phyloP scores from a whole-genome alignment of 2,329 filamentous ascomycete genomes.

The Aurifilum marmelostoma region DNA sequence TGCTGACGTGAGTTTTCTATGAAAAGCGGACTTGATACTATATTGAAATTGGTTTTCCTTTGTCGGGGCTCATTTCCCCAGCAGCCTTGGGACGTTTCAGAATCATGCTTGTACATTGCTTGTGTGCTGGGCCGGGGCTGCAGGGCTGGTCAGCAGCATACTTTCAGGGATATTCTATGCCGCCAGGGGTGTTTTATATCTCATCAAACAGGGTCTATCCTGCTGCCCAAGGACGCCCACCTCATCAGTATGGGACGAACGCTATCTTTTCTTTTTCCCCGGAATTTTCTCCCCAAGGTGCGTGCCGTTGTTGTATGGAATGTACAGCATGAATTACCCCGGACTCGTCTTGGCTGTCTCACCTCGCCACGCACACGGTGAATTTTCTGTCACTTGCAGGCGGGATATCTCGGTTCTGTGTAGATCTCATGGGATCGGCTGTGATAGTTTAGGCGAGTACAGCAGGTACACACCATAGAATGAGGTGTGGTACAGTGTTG shows the following conservation, averaged over 20 bases:
- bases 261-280: conserved; percentile 3
- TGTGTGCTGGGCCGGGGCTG: not conserved
- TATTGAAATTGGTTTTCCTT: not conserved
- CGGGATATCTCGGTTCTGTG: not conserved
- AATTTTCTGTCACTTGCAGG: not conserved
- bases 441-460: not conserved
- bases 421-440: not conserved
- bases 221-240: not conserved
- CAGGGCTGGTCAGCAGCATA: not conserved
- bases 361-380: not conserved
- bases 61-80: not conserved
- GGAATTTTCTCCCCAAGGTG: not conserved
- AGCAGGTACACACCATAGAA: not conserved
- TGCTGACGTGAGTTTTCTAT: conserved; percentile 1
- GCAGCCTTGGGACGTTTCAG: not conserved
- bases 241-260: conserved; percentile 9
- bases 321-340: not conserved
- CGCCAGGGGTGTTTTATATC: not conserved
- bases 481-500: not conserved
- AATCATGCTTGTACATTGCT: not conserved
- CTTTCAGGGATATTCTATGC: not conserved
- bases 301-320: no score
- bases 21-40: conserved; percentile 4
- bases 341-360: not conserved
- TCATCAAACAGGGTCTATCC: not conserved